Conservation (phyloP, 345 rosid genomes). For the Melaleuca quinquenervia region DNA sequence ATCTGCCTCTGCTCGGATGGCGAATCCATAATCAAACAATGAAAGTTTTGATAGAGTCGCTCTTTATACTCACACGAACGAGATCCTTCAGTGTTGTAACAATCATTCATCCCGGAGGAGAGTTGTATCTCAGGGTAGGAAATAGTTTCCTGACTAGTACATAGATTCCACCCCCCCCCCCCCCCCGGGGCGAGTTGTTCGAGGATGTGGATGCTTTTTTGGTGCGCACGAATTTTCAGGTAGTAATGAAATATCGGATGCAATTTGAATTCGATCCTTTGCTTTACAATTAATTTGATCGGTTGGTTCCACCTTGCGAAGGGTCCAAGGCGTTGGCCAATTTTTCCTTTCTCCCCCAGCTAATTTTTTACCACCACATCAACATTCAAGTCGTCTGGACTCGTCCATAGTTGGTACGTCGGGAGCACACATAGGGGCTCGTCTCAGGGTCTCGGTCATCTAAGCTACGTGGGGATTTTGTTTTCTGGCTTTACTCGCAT, state of each 20-base stretch:
- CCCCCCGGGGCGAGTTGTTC: neutral
- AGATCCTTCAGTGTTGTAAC: neutral
- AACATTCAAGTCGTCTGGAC: neutral
- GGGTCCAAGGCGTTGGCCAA: neutral
- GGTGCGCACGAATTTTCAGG: neutral
- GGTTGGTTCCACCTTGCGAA: neutral
- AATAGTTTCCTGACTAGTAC: neutral
- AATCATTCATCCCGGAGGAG: neutral
- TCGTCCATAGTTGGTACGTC: neutral
- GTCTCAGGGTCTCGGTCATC: neutral
- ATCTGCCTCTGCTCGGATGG: constrained; percentile 43
- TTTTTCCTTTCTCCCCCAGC: neutral
- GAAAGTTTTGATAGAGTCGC: neutral
- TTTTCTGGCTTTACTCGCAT: neutral
- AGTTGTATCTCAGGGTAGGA: neutral
- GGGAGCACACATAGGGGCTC: neutral
- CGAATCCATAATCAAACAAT: constrained; percentile 18
- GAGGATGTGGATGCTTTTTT: neutral
- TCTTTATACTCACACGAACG: neutral
- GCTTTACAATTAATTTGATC: neutral
- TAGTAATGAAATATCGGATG: neutral
- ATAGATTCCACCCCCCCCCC: neutral
- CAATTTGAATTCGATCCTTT: neutral
- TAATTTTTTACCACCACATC: neutral
- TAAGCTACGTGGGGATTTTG: neutral